A percentile compares a stretch with the other conserved stretches of the same genome.
phyloP scores from a whole-genome alignment of 176 grass and related monocot genomes.

The Juncus inflexus region DNA sequence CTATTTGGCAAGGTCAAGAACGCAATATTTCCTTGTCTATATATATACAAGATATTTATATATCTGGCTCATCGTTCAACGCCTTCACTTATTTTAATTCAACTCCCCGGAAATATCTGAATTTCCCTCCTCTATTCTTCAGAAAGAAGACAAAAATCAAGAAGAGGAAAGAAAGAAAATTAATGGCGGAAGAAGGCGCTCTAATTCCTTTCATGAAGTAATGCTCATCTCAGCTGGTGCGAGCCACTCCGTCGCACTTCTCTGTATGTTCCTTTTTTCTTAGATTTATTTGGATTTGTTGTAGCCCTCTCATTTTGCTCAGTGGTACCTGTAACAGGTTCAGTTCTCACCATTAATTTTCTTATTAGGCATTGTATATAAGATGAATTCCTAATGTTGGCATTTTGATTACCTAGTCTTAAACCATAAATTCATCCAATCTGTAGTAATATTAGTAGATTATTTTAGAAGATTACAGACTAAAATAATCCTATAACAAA shows the following conservation, averaged over 20 bases:
- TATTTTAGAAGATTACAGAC: no score
- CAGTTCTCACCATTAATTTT: no score
- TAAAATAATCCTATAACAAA: no score
- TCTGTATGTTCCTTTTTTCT: conserved; percentile 27
- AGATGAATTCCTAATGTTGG: no score
- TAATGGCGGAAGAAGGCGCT: neutral
- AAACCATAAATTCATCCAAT: no score
- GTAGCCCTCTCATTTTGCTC: neutral
- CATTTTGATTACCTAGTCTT: no score
- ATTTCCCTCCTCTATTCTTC: neutral
- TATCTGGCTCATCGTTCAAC: neutral
- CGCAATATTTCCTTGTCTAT: neutral
- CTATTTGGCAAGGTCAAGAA: neutral
- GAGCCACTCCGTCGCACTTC: conserved; percentile 62
- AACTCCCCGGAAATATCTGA: neutral
- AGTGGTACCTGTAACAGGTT: neutral
- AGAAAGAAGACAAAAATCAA: neutral
- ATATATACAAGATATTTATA: conserved; percentile 8
- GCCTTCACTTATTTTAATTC: neutral
- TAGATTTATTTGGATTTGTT: neutral
- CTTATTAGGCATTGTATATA: no score
- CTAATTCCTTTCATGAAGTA: conserved; percentile 20
- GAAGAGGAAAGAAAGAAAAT: neutral
- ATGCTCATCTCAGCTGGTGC: conserved; percentile 61
- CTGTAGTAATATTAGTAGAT: no score